phyloP scores from a whole-genome alignment of 2,329 filamentous ascomycete genomes.

The Pyrenochaeta sp. region DNA sequence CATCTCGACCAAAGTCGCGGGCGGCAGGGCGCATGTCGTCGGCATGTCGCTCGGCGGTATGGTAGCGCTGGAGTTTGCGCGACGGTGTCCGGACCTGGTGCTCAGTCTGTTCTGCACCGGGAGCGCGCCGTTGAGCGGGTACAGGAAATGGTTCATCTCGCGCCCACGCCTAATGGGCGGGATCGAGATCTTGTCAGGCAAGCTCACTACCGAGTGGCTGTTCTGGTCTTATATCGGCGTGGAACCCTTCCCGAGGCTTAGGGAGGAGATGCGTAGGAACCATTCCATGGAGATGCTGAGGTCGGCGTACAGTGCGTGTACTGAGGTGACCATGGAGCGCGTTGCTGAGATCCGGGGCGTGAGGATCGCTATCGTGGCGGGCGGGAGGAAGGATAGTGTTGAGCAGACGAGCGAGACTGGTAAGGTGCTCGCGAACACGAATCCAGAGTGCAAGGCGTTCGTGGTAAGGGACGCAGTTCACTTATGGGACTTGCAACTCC shows the following conservation, averaged over 20 bases:
- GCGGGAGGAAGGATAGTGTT: slow-evolving; percentile 19
- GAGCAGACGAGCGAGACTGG: slow-evolving; percentile 4
- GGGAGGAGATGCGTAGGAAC: slow-evolving; percentile 8
- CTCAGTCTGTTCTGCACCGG: slow-evolving; percentile 14
- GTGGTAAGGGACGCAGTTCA: slow-evolving; percentile 18
- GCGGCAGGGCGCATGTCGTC: slow-evolving; percentile 22
- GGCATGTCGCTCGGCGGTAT: slow-evolving; percentile 25
- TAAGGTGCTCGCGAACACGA: slow-evolving; percentile 4
- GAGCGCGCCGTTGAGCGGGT: slow-evolving; percentile 3
- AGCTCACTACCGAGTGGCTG: background rate
- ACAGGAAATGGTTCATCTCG: background rate
- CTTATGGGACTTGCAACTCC: slow-evolving; percentile 17
- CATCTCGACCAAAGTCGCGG: slow-evolving; percentile 11
- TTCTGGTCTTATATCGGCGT: background rate
- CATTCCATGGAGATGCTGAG: slow-evolving; percentile 3
- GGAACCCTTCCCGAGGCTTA: background rate
- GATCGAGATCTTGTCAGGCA: too few relatives aligned
- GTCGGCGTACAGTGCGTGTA: slow-evolving; percentile 4
- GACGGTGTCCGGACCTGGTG: slow-evolving; percentile 17
- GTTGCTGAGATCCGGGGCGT: slow-evolving; percentile 10
- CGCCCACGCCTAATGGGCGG: background rate
- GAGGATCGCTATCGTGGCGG: slow-evolving; percentile 13
- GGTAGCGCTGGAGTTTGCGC: slow-evolving; percentile 18
- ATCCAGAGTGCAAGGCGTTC: slow-evolving; percentile 4
- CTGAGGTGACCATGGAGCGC: slow-evolving; percentile 8